phyloP scores from a whole-genome alignment of 306 rosid species.

The Canavalia gladiata region DNA sequence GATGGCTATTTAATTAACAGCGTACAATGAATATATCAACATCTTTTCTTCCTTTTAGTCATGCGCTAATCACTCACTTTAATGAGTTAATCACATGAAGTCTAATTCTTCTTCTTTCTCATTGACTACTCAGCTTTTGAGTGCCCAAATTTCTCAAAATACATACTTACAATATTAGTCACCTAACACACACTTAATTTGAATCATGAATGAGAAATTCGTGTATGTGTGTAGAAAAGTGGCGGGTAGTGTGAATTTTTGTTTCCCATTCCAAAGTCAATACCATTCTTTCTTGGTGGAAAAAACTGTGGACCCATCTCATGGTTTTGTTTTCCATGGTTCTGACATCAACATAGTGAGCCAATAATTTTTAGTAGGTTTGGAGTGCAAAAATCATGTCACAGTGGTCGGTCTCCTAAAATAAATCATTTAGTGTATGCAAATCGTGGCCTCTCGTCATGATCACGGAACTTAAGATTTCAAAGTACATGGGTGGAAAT shows the following conservation, averaged over 20 bases:
- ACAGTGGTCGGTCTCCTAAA: background rate
- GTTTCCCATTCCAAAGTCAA: conserved; percentile 42
- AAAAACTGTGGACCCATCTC: conserved; percentile 44
- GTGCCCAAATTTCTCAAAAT: background rate
- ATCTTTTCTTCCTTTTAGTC: conserved; percentile 13
- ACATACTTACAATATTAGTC: background rate
- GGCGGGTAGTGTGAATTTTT: conserved; percentile 28
- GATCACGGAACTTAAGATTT: no score
- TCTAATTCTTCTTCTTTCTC: conserved; percentile 35
- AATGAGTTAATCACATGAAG: background rate
- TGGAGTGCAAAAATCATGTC: conserved; percentile 32
- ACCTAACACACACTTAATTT: background rate
- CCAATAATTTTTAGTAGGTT: conserved; percentile 2
- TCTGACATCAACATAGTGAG: background rate
- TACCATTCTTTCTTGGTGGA: conserved; percentile 39
- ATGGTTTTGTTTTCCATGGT: background rate
- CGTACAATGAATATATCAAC: background rate
- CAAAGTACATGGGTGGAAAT: no score
- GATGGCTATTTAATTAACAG: conserved; percentile 44
- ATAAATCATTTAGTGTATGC: background rate
- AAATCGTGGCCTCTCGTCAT: background rate
- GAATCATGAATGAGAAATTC: conserved; percentile 15
- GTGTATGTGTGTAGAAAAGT: conserved; percentile 15
- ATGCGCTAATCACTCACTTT: conserved; percentile 44
- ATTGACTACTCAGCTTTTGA: conserved; percentile 19